Conservation (phyloP, 129 eudicot genomes). For the Lactuca sativa region DNA sequence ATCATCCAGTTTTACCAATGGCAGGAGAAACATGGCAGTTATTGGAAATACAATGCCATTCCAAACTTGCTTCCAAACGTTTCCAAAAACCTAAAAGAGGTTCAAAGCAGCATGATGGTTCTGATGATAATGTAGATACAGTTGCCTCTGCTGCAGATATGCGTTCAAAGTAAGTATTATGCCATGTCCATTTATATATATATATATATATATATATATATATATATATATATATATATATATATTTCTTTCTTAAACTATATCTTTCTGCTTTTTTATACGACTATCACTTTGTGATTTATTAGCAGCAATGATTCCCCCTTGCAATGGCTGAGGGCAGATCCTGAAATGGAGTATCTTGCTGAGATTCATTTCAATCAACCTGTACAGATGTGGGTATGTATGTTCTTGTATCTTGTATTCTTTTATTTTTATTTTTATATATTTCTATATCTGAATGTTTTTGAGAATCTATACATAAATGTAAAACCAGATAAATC, state of each 20-base stretch:
- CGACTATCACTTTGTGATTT: too few relatives aligned
- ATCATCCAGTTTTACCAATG: conserved; percentile 96
- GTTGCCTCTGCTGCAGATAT: conserved; percentile 49
- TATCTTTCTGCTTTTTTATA: conserved; percentile 8
- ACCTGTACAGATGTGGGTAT: conserved; percentile 99
- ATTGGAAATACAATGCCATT: conserved; percentile 93
- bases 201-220: too few relatives aligned
- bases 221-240: too few relatives aligned
- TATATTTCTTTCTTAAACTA: neutral
- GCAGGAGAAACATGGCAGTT: conserved; percentile 97
- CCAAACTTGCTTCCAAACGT: conserved; percentile 90
- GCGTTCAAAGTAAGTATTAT: conserved; percentile 61
- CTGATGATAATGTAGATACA: conserved; percentile 88
- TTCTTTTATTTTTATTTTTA: neutral
- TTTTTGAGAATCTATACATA: conserved; percentile 10
- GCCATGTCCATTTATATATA: neutral
- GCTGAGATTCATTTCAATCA: conserved; percentile 90
- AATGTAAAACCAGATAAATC: conserved; percentile 63
- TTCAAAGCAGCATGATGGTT: conserved; percentile 74
- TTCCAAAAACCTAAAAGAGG: conserved; percentile 83
- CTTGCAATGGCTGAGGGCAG: conserved; percentile 93
- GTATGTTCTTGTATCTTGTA: conserved; percentile 25
- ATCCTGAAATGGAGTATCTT: conserved; percentile 97
- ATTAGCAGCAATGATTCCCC: conserved; percentile 82
- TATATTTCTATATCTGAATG: neutral